Percentiles rank a stretch among this genome's conserved stretches.
Conservation (phyloP, 768 basidiomycete species). For the Pisolithus orientalis region DNA sequence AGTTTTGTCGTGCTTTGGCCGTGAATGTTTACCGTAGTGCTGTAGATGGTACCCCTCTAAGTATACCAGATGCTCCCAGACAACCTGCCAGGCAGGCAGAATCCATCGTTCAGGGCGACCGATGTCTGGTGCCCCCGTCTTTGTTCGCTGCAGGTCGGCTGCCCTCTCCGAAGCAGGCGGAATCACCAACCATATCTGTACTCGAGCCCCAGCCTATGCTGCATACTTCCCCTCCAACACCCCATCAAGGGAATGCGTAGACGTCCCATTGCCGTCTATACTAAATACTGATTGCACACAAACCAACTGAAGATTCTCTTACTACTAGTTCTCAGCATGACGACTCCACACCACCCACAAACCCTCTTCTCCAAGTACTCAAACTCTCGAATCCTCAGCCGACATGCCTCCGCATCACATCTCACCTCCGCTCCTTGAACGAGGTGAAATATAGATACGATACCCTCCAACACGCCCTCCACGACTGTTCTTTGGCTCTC, state of each 20-base stretch:
- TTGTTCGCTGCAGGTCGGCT: conserved; percentile 9
- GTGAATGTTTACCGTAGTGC: neutral
- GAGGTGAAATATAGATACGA: conserved; percentile 53
- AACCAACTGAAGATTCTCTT: too few relatives aligned
- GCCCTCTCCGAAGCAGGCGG: neutral
- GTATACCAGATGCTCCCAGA: too few relatives aligned
- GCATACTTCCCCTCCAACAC: neutral
- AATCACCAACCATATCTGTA: conserved; percentile 15
- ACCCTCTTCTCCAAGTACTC: conserved; percentile 20
- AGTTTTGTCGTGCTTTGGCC: neutral
- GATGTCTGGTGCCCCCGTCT: neutral
- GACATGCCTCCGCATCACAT: conserved; percentile 1
- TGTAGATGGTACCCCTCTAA: neutral
- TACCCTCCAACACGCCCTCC: conserved; percentile 53
- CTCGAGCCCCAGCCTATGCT: conserved; percentile 8
- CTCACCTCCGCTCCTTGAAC: conserved; percentile 42
- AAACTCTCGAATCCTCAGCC: neutral
- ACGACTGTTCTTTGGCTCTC: conserved; percentile 64
- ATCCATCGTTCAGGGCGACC: neutral
- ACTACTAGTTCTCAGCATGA: too few relatives aligned
- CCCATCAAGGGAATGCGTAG: neutral
- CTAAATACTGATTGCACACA: too few relatives aligned
- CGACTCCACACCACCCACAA: neutral
- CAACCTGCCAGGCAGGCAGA: conserved; percentile 30
- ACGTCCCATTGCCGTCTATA: neutral